Percentiles rank a stretch among this genome's conserved stretches.
Evolutionary conservation across 139 green algal species (phyloP).

Genomic region (Micractinium conductrix): DNA sequence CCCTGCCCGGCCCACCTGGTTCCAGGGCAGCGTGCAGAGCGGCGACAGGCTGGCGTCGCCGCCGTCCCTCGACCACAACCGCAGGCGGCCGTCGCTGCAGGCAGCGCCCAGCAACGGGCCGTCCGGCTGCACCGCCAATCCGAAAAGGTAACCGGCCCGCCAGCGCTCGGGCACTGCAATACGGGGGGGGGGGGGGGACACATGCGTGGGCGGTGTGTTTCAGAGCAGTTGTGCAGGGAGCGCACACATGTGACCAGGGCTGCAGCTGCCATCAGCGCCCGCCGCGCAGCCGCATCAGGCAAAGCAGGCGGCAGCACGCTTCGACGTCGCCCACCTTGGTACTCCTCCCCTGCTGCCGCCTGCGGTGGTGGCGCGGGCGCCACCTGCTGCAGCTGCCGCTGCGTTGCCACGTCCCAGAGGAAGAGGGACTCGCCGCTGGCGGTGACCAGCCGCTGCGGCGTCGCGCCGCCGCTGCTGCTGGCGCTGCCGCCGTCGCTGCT

Average conservation of each 20-base stretch:
- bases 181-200: neutral
- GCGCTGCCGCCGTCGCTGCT: neutral
- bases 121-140: neutral
- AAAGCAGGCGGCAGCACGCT: too few relatives aligned
- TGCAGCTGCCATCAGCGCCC: too few relatives aligned
- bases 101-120: constrained; percentile 20
- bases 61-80: constrained; percentile 9
- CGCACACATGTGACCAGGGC: too few relatives aligned
- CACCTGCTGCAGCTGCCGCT: constrained; percentile 20
- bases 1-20: constrained; percentile 4
- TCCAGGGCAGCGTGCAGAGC: constrained; percentile 32
- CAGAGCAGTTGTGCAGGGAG: too few relatives aligned
- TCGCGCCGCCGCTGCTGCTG: neutral
- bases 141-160: constrained; percentile 19
- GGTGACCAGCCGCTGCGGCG: constrained; percentile 5
- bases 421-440: constrained; percentile 24
- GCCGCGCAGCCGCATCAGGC: too few relatives aligned
- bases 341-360: neutral
- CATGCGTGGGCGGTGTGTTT: too few relatives aligned
- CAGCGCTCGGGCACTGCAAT: constrained; percentile 20
- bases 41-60: neutral
- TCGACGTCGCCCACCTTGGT: neutral
- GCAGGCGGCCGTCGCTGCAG: constrained; percentile 29
- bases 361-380: neutral
- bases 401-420: constrained; percentile 12